Conservation (phyloP, 2,329 filamentous ascomycete genomes). For the Rhynchosporium agropyri region DNA sequence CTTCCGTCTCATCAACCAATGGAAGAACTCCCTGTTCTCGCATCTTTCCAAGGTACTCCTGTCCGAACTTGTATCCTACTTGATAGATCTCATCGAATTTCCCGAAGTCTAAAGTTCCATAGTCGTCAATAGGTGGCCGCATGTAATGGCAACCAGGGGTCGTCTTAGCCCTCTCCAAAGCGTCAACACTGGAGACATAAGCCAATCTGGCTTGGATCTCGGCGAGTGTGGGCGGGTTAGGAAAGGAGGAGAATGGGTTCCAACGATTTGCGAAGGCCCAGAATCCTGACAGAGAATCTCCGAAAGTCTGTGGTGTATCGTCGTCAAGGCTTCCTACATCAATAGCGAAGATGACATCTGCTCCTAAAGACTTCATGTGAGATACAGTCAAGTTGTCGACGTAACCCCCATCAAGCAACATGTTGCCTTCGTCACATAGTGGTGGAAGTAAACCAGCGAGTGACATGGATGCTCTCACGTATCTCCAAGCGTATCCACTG, state of each 20-base stretch:
- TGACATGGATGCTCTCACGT: slow-evolving; percentile 95
- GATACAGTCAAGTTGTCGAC: slow-evolving; percentile 96
- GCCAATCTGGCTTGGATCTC: slow-evolving; percentile 95
- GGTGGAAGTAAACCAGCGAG: slow-evolving; percentile 90
- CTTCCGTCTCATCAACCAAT: slow-evolving; percentile 70
- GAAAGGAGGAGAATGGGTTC: slow-evolving; percentile 88
- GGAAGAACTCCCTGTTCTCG: slow-evolving; percentile 77
- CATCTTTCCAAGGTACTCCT: slow-evolving; percentile 75
- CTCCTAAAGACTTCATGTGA: slow-evolving; percentile 94
- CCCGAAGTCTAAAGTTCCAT: slow-evolving; percentile 92
- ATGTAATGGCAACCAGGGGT: slow-evolving; percentile 94
- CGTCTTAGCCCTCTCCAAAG: slow-evolving; percentile 88
- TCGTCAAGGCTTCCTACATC: slow-evolving; percentile 94
- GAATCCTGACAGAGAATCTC: slow-evolving; percentile 90
- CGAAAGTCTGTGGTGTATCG: slow-evolving; percentile 86
- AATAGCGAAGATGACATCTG: slow-evolving; percentile 91
- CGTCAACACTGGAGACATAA: slow-evolving; percentile 93
- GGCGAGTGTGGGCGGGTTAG: slow-evolving; percentile 91
- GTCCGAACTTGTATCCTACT: slow-evolving; percentile 84
- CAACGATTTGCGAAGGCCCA: slow-evolving; percentile 96
- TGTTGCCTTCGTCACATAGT: slow-evolving; percentile 93
- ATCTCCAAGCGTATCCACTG: slow-evolving; percentile 95
- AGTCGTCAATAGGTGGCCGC: slow-evolving; percentile 90
- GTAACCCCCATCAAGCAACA: slow-evolving; percentile 95
- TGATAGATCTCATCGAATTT: slow-evolving; percentile 98